A percentile compares a stretch with the other conserved stretches of the same genome.
phyloP scores from a whole-genome alignment of 163 green algal species.

The Chlamydomonas reinhardtii region DNA sequence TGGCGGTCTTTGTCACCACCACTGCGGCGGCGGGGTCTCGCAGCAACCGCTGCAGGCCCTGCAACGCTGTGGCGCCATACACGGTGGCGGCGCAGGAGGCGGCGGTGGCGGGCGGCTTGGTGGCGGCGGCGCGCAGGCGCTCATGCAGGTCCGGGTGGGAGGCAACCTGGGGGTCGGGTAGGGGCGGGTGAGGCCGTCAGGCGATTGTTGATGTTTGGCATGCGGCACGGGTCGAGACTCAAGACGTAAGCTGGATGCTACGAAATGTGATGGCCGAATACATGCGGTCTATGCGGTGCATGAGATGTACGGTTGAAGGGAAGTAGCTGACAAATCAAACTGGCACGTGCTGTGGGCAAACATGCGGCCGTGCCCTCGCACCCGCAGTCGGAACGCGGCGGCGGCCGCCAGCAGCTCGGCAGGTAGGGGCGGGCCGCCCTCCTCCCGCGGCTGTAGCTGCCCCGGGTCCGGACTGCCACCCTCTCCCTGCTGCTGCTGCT shows the following conservation, averaged over 20 bases:
- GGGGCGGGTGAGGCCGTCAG: no score
- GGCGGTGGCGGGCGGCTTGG: not conserved
- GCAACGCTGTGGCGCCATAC: conserved; percentile 5
- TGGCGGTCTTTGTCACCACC: not conserved
- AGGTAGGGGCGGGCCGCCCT: not conserved
- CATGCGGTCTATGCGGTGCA: no score
- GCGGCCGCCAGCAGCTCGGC: not conserved
- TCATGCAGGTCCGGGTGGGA: not conserved
- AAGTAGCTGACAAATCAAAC: no score
- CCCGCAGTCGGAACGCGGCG: conserved; percentile 21
- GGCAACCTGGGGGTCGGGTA: not conserved
- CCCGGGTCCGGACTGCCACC: not conserved
- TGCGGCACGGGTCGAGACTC: no score
- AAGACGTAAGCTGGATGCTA: no score
- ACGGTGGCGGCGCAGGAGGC: not conserved
- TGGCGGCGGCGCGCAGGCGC: not conserved
- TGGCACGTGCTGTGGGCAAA: no score
- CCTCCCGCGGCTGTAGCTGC: not conserved
- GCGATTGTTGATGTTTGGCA: no score
- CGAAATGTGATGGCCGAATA: no score
- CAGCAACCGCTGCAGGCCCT: conserved; percentile 32
- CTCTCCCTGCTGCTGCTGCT: not conserved
- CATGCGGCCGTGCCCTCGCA: not conserved
- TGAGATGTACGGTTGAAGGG: no score
- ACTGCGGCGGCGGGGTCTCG: not conserved